These are phyloP conservation scores for Cyathus striatus DNA, from an alignment of 768 basidiomycete species.

Conservation along the genomic window DNA sequence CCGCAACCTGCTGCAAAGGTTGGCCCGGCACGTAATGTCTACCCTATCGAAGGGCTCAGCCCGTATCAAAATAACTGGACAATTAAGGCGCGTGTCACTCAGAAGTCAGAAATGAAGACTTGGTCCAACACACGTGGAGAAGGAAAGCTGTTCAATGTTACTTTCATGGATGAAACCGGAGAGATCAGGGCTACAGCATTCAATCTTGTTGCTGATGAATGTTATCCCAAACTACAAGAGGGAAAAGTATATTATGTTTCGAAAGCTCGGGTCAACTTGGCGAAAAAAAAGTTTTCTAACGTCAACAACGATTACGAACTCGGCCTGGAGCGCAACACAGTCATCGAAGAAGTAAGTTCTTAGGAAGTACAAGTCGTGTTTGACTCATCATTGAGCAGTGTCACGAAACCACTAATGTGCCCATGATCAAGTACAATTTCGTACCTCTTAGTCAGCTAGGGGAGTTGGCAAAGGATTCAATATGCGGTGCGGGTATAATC, in stretches of 20 bases:
- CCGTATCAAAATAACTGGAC: conserved; percentile 99
- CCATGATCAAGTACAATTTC: conserved; percentile 83
- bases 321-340: conserved; percentile 75
- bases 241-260: conserved; percentile 91
- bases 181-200: conserved; percentile 91
- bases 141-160: conserved; percentile 91
- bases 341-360: conserved; percentile 70
- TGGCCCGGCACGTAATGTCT: conserved; percentile 30
- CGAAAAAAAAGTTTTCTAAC: conserved; percentile 95
- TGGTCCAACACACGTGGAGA: conserved; percentile 90
- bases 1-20: conserved; percentile 15
- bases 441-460: conserved; percentile 58
- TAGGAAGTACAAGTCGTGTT: too few species aligned
- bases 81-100: conserved; percentile 89
- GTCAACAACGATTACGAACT: conserved; percentile 92
- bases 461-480: conserved; percentile 69
- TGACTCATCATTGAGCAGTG: too few species aligned
- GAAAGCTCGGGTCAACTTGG: conserved; percentile 87
- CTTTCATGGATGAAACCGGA: conserved; percentile 91
- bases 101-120: conserved; percentile 84
- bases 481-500: conserved; percentile 58
- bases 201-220: conserved; percentile 76
- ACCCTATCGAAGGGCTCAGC: conserved; percentile 91
- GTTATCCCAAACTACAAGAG: conserved; percentile 84
- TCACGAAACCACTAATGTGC: conserved; percentile 69